Evolutionary conservation across 352 stramenopile species (phyloP).

Genomic region (Globisporangium nagaii): DNA sequence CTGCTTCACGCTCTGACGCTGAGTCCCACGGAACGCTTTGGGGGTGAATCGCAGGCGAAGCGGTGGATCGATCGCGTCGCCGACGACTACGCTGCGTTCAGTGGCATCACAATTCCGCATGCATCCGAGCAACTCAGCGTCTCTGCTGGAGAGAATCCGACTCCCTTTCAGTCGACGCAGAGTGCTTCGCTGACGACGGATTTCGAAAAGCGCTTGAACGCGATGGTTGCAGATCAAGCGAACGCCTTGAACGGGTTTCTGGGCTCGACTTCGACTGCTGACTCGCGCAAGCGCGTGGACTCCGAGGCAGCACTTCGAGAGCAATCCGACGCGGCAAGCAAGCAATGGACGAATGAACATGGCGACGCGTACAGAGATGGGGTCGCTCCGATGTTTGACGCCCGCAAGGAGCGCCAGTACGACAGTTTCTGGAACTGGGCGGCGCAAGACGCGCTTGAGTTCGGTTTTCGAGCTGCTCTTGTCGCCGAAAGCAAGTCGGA

Average conservation of each 20-base stretch:
- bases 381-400: constrained; percentile 58
- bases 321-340: constrained; percentile 46
- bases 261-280: constrained; percentile 39
- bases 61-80: constrained; percentile 73
- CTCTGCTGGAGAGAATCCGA: constrained; percentile 17
- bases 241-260: constrained; percentile 41
- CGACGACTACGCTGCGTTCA: constrained; percentile 68
- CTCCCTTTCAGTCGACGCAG: background rate
- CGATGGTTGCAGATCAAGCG: constrained; percentile 55
- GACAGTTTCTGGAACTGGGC: constrained; percentile 84
- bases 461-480: constrained; percentile 48
- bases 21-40: constrained; percentile 65
- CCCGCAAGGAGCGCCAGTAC: constrained; percentile 67
- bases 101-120: constrained; percentile 52
- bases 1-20: constrained; percentile 68
- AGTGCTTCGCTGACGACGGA: constrained; percentile 23
- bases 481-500: too few species aligned
- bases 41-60: constrained; percentile 58
- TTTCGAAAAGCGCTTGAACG: constrained; percentile 51
- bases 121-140: constrained; percentile 34
- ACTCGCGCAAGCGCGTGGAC: constrained; percentile 47
- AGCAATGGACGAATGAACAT: constrained; percentile 48
- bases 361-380: constrained; percentile 48
- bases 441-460: constrained; percentile 57
- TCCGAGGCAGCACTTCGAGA: constrained; percentile 46